phyloP scores from a whole-genome alignment of 805 yeast species.

The Cyberlindnera maritima region DNA sequence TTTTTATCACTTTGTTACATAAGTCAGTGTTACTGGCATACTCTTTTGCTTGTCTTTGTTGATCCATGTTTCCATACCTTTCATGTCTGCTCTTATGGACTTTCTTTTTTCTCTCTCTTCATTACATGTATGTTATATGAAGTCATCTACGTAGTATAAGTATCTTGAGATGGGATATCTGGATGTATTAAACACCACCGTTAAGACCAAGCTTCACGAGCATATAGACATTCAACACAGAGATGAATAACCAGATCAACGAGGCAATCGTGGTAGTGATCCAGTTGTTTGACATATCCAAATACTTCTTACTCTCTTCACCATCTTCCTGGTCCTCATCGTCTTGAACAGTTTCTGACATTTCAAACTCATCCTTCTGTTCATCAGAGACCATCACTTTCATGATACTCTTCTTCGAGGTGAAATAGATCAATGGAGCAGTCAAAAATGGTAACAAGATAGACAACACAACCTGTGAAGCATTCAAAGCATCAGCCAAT shows the following conservation, averaged over 20 bases:
- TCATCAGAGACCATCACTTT: conserved; percentile 38
- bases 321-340: conserved; percentile 15
- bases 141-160: no score
- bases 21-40: no score
- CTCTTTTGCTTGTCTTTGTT: background rate
- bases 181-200: background rate
- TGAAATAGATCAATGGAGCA: conserved; percentile 83
- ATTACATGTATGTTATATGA: no score
- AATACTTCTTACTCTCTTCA: conserved; percentile 12
- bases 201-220: conserved; percentile 40
- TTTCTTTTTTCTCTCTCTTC: no score
- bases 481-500: conserved; percentile 66
- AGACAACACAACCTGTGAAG: conserved; percentile 84
- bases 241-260: conserved; percentile 67
- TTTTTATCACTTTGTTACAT: background rate
- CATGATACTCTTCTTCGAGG: conserved; percentile 71
- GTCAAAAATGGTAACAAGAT: conserved; percentile 79
- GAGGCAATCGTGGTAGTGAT: conserved; percentile 49
- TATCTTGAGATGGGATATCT: no score
- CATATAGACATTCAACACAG: conserved; percentile 67
- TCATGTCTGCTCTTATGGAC: background rate
- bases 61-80: background rate
- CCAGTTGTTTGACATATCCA: conserved; percentile 64
- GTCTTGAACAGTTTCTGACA: conserved; percentile 4
- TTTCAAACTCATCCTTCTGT: conserved; percentile 5